phyloP scores from a whole-genome alignment of 768 basidiomycete genomes.

The Daedalea quercina region DNA sequence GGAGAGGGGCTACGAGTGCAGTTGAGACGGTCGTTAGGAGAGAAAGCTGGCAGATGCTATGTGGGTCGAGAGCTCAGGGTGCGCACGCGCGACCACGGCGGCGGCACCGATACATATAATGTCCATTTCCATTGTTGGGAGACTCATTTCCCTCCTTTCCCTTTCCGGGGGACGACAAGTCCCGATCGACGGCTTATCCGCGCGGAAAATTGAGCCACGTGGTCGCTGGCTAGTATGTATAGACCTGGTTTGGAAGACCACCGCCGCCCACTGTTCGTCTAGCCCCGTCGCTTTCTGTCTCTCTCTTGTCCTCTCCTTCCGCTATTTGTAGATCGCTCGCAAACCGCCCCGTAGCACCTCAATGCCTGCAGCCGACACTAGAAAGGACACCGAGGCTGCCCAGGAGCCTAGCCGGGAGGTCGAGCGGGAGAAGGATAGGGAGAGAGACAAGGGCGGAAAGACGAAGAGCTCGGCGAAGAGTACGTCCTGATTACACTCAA shows the following conservation, averaged over 20 bases:
- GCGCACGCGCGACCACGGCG: no score
- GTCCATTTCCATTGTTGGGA: no score
- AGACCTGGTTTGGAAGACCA: neutral
- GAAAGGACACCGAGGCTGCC: constrained; percentile 11
- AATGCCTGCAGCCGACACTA: constrained; percentile 15
- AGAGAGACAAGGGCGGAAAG: constrained; percentile 15
- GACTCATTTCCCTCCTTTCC: no score
- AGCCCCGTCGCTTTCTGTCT: neutral
- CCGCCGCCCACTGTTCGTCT: constrained; percentile 1
- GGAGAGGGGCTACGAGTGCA: neutral
- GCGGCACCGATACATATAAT: no score
- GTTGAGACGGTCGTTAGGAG: constrained; percentile 1
- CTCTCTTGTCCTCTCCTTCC: neutral
- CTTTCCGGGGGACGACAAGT: no score
- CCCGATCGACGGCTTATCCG: no score
- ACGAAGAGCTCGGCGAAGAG: constrained; percentile 17
- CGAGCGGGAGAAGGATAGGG: constrained; percentile 12
- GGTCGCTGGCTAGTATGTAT: neutral
- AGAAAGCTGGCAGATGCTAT: no score
- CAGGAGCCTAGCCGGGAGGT: constrained; percentile 9
- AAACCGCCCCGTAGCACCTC: no score
- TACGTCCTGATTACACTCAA: constrained; percentile 1
- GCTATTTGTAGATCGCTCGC: neutral
- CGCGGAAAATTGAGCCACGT: neutral
- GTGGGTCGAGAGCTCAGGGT: no score